Evolutionary conservation across 306 rosid genomes (phyloP), one percentile per base, ranked within the genome.

Genomic region (Albizia julibrissin): DNA sequence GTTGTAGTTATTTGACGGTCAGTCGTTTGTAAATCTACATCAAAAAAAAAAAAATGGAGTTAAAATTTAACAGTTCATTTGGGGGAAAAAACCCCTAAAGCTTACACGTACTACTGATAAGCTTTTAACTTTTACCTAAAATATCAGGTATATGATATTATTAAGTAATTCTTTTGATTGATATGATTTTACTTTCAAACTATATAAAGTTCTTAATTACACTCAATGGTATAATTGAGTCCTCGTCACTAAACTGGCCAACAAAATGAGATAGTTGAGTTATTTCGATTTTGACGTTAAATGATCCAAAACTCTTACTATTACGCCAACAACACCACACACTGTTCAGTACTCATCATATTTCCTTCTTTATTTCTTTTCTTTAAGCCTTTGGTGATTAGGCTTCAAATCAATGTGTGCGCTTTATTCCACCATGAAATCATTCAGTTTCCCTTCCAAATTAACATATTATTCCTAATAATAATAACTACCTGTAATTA

Each of bases 371-470:
- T 61, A 24, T 24, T 61, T 61, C 34, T 26, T 61, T 61, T 76
- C 84, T 19, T 40, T 64, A 82, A 75, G 62, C 66, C 66, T 37
- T 11, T 26, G 58, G 75, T 27, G 59, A 82, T 82, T 79, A 80
- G 56, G 64, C 76, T 79, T 76, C 81, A 76, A 85, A 82, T 76
- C 83, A 71, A 71, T 40, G 76, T 47, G 66, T 67, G 74, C 46
- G 81, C 85, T 69, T 19, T 26, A 81, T 77, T 87, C 80, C 79
- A 5, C 34, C 11, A 5, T 9, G 74, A 56, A 75, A 87, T 87
- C 83, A 87, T 87, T 58, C 13, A 67, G 77, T 77, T 74, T 78
- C 27, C 69, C 76, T 50, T 52, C 39, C 78, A 16, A 43, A 72
- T 58, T 59, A 84, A 47, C 74, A 73, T 37, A 37, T 52, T 7